Evolutionary conservation across 805 yeast genomes (phyloP).

Genomic region (Pichia nakasei): DNA sequence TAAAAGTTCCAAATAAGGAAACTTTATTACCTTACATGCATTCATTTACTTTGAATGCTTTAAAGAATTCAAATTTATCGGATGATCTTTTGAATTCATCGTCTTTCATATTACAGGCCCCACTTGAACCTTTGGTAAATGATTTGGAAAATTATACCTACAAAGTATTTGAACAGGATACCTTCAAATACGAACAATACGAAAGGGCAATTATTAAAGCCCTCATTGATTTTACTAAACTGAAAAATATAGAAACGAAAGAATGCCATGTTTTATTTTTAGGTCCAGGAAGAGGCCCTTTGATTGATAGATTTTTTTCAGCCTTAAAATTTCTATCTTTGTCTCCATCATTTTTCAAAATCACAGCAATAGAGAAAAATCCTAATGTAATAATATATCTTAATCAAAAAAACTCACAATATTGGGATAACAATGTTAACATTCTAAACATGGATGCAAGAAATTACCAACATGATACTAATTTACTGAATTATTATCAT

Average conservation of each 20-base stretch:
- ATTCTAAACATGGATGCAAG: constrained; percentile 56
- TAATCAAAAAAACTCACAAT: constrained; percentile 35
- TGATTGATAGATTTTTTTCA: constrained; percentile 46
- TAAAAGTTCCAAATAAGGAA: constrained; percentile 13
- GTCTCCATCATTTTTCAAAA: constrained; percentile 18
- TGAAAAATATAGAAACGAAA: neutral
- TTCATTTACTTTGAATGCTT: constrained; percentile 18
- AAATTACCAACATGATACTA: constrained; percentile 27
- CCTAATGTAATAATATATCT: constrained; percentile 47
- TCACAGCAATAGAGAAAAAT: constrained; percentile 68
- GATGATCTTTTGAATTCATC: constrained; percentile 10
- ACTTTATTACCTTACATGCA: constrained; percentile 23
- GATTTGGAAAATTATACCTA: constrained; percentile 55
- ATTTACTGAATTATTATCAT: neutral
- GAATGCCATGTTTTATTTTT: constrained; percentile 41
- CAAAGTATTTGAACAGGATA: constrained; percentile 62
- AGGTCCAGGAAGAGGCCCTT: constrained; percentile 88
- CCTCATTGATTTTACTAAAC: constrained; percentile 28
- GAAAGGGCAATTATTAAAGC: constrained; percentile 55
- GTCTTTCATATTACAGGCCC: constrained; percentile 29
- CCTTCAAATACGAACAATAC: constrained; percentile 59
- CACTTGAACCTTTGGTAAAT: constrained; percentile 63
- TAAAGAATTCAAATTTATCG: constrained; percentile 10
- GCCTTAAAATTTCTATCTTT: constrained; percentile 30
- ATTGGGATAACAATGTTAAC: constrained; percentile 46